These are phyloP conservation scores for Boeremia exigua DNA, from an alignment of 2,329 filamentous ascomycete species.

Conservation along the genomic window DNA sequence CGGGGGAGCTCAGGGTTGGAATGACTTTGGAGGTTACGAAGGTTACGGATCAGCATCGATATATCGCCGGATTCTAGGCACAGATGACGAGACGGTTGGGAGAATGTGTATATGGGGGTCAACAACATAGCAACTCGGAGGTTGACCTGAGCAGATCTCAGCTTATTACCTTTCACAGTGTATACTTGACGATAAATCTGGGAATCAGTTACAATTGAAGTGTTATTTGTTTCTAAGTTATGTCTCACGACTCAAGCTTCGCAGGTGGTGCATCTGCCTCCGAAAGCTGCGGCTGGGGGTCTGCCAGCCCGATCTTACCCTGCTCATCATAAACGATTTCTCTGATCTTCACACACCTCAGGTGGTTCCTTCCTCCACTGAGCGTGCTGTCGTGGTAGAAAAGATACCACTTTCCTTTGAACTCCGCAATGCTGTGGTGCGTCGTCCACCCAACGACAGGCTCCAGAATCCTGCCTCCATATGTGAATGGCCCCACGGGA, in stretches of 20 bases:
- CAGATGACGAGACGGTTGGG: not conserved
- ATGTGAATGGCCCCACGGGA: conserved; percentile 75
- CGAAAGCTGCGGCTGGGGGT: conserved; percentile 37
- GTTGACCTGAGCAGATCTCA: too few relatives aligned
- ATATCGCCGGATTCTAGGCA: conserved; percentile 51
- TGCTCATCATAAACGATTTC: conserved; percentile 75
- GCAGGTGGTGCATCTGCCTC: conserved; percentile 12
- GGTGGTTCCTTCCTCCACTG: conserved; percentile 71
- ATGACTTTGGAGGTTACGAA: conserved; percentile 64
- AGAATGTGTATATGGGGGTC: not conserved
- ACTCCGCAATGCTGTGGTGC: conserved; percentile 80
- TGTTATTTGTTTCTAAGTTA: not conserved
- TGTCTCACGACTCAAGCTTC: conserved; percentile 3
- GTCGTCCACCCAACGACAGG: conserved; percentile 83
- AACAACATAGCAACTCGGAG: not conserved
- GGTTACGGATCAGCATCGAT: conserved; percentile 64
- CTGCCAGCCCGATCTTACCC: conserved; percentile 62
- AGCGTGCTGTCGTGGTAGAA: conserved; percentile 79
- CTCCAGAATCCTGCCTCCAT: conserved; percentile 73
- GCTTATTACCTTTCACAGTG: too few relatives aligned
- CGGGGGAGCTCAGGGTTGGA: conserved; percentile 63
- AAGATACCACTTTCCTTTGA: conserved; percentile 72
- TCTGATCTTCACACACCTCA: conserved; percentile 75
- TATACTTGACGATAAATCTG: not conserved
- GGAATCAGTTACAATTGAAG: not conserved